Conservation (phyloP, 1,284 basidiomycete genomes). For the Apiotrichum gamsii region DNA sequence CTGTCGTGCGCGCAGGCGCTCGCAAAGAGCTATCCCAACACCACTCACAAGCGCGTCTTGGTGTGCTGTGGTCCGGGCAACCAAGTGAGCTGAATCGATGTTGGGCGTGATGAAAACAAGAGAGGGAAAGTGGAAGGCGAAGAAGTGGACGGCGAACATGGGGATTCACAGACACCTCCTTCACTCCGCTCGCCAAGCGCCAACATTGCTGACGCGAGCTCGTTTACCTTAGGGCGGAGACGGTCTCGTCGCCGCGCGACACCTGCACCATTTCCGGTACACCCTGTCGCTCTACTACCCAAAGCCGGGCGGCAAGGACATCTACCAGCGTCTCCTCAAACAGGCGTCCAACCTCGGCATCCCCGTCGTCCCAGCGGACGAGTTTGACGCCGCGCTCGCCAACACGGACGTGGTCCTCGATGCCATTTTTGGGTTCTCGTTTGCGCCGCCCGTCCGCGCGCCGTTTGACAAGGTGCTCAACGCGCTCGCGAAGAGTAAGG, state of each 20-base stretch:
- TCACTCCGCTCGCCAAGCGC: no score
- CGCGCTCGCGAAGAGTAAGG: conserved; percentile 57
- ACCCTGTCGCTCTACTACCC: conserved; percentile 80
- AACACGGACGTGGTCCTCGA: conserved; percentile 82
- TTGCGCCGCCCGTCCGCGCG: conserved; percentile 75
- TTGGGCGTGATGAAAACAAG: no score
- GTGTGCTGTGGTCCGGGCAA: conserved; percentile 96
- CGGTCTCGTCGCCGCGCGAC: conserved; percentile 90
- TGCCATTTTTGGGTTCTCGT: conserved; percentile 94
- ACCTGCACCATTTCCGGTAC: conserved; percentile 86
- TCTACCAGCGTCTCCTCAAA: conserved; percentile 74
- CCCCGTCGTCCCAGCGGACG: conserved; percentile 56
- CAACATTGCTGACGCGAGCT: background rate
- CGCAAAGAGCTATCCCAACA: conserved; percentile 64
- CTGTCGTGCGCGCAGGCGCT: conserved; percentile 88
- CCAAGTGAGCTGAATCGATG: conserved; percentile 52
- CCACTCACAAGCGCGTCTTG: conserved; percentile 65
- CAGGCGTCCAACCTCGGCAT: conserved; percentile 88
- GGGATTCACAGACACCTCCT: no score
- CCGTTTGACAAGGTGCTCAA: conserved; percentile 77
- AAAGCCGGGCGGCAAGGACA: conserved; percentile 74
- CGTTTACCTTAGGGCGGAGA: conserved; percentile 65
- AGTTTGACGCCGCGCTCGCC: conserved; percentile 54
- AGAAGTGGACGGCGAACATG: no score
- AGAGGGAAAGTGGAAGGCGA: no score